Evolutionary conservation across 2,329 filamentous ascomycete genomes (phyloP), one percentile per base, ranked within the genome.

Genomic region (Colletotrichum kahawae): DNA sequence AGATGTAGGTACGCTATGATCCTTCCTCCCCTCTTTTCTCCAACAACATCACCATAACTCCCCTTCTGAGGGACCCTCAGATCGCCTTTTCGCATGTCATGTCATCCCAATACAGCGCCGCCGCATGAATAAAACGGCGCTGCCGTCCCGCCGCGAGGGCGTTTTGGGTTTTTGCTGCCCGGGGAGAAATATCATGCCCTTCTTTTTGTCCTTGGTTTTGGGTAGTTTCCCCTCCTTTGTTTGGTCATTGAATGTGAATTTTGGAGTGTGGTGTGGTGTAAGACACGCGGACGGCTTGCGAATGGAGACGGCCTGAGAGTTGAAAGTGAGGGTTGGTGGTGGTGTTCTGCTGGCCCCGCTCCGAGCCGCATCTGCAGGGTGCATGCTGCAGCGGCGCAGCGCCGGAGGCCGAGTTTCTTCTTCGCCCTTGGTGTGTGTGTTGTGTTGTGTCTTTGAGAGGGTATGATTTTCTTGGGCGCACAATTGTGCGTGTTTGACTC

Each of bases 361-460:
- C n/a, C 43, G 43, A 51, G 43, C 43, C 43, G 43, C 43, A 51
- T 51, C n/a, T 21, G n/a, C 43, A 51, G 43, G 43, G 43, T 51
- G 43, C 43, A 51, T 51, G 43, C 43, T 51, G 43, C 43, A 51
- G 43, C 43, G 43, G 43, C 43, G 43, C 43, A 48, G 43, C 43
- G 43, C 24, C 54, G 27, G 38, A 12, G 38, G 43, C 43, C 43
- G 43, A 51, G 43, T 13, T 2, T 51, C 43, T 51, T 0, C 33
- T 34, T 34, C 4, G 16, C 7, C 18, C 0, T 16, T 38, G 8
- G 8, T n/a, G 38, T n/a, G 38, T 43, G 5, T 24, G 24, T 24
- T 24, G 18, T 43, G 38, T 1, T 7, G 1, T 21, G n/a, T 0
- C 0, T 13, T 4, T 21, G 43, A 21, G 43, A 51, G n/a, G 10